Base-by-base conservation (phyloP, 2,329 filamentous ascomycete species). In the Emergomyces orientalis region DNA sequence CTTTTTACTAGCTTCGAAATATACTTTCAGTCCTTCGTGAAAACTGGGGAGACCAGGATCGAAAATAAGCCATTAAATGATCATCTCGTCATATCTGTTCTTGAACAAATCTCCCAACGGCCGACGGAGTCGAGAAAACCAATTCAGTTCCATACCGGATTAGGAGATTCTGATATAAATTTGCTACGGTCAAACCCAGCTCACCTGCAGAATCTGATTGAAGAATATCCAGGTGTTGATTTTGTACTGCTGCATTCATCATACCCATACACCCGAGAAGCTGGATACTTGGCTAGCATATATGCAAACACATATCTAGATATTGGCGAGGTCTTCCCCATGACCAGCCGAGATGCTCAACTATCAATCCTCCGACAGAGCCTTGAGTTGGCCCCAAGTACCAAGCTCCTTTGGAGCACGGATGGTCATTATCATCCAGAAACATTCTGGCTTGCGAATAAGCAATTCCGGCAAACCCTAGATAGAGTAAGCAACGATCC, bases 281-380 rank as follows among this genome's bases (percentile, higher is more conserved):
- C 88, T 0, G 89, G 88, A 0, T 95, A 93, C 71, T 80, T 95
- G 25, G 89, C 90, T 0, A 84, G 84, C 0, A 85, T 89, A 27
- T 94, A 91, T 71, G 79, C 83, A 30, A 93, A 95, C 70, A 88
- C 89, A 1, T 94, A 91, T 71, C 84, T 90, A 14, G 91, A 95
- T 70, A 84, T 95, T 61, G 90, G 91, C 0, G 88, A 91, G 70
- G 87, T 94, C 0, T 95, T 94, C 64, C 90, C 90, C 0, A 87
- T 86, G 74, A 74, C 94, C 45, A 92, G 87, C 66, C 83, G 87
- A 58, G 85, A 90, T 63, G 91, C 89, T 0, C 89, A 95, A 72
- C 86, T 88, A 67, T 78, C 79, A 0, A 82, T 91, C 1, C 67
- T 95, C 14, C 84, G 86, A 54, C 84, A 94, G 70, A 84, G 89